A percentile compares a stretch with the other conserved stretches of the same genome.
These are phyloP conservation scores for Tricholomella constricta DNA, from an alignment of 768 basidiomycete species.

Conservation along the genomic window DNA sequence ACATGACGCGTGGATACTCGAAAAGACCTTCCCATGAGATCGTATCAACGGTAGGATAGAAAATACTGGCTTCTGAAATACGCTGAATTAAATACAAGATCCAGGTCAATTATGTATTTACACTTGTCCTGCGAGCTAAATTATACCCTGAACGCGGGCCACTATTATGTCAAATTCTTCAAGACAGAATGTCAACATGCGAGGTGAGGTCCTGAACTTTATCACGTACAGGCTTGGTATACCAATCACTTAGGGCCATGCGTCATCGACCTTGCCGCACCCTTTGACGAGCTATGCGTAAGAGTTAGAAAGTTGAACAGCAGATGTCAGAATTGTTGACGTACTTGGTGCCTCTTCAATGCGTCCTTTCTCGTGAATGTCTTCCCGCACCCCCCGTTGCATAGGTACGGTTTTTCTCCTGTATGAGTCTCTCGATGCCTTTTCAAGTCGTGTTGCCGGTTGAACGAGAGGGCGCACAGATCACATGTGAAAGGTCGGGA, in stretches of 20 bases:
- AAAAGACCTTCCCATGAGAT: slow-evolving; percentile 49
- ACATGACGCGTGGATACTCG: slow-evolving; percentile 85
- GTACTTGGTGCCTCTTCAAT: slow-evolving; percentile 81
- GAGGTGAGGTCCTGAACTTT: neutral
- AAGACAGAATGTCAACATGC: neutral
- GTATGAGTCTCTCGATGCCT: slow-evolving; percentile 84
- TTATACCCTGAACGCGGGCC: slow-evolving; percentile 15
- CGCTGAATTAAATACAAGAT: neutral
- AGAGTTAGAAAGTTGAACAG: slow-evolving; percentile 12
- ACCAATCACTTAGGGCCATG: slow-evolving; percentile 31
- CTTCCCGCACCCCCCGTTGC: slow-evolving; percentile 84
- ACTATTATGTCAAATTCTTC: slow-evolving; percentile 14
- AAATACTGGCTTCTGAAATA: neutral
- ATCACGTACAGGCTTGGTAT: slow-evolving; percentile 6
- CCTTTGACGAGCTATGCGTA: slow-evolving; percentile 68
- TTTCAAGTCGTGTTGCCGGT: slow-evolving; percentile 84
- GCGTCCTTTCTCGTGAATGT: slow-evolving; percentile 88
- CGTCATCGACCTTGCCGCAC: slow-evolving; percentile 72
- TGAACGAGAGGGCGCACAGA: slow-evolving; percentile 80
- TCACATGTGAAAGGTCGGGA: slow-evolving; percentile 67
- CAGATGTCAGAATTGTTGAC: slow-evolving; percentile 19
- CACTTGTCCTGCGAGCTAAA: slow-evolving; percentile 10
- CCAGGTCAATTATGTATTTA: slow-evolving; percentile 8
- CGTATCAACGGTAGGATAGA: neutral
- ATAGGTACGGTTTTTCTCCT: slow-evolving; percentile 81